These are phyloP conservation scores for Pythium pyrilobum DNA, from an alignment of 352 stramenopile species.

Conservation along the genomic window DNA sequence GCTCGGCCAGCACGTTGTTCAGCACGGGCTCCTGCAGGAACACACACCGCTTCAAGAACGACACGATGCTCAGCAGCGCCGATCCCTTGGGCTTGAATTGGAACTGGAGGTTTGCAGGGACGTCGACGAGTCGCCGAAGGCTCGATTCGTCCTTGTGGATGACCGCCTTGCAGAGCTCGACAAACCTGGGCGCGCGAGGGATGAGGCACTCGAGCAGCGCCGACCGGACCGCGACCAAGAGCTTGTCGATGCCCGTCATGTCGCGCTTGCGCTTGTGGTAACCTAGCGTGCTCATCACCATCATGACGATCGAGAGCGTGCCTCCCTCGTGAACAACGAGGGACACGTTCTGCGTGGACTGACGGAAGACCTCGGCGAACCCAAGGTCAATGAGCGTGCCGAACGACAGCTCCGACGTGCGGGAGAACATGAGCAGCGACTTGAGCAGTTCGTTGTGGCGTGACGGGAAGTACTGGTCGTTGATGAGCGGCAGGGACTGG, in stretches of 20 bases:
- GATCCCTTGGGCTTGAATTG: slow-evolving; percentile 62
- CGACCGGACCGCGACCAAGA: slow-evolving; percentile 44
- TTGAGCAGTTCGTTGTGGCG: slow-evolving; percentile 82
- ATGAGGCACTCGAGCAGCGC: slow-evolving; percentile 47
- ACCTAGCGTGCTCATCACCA: slow-evolving; percentile 76
- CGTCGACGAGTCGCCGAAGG: slow-evolving; percentile 38
- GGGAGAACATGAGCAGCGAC: slow-evolving; percentile 64
- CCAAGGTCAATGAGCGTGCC: slow-evolving; percentile 71
- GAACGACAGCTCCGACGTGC: slow-evolving; percentile 65
- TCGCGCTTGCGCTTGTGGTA: slow-evolving; percentile 85
- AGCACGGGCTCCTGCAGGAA: slow-evolving; percentile 72
- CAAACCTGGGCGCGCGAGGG: slow-evolving; percentile 74
- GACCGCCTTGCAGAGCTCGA: slow-evolving; percentile 63
- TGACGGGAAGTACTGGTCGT: slow-evolving; percentile 67
- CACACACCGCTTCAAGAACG: slow-evolving; percentile 80
- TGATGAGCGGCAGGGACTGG: slow-evolving; percentile 76
- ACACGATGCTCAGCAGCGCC: slow-evolving; percentile 67
- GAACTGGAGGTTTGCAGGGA: slow-evolving; percentile 34
- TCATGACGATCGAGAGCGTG: slow-evolving; percentile 83
- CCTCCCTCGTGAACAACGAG: slow-evolving; percentile 74
- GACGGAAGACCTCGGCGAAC: slow-evolving; percentile 70
- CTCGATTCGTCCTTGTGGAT: slow-evolving; percentile 46
- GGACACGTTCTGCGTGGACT: slow-evolving; percentile 51
- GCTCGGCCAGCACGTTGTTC: slow-evolving; percentile 62
- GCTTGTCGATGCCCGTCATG: slow-evolving; percentile 55